phyloP scores from a whole-genome alignment of 225 moss, liverwort and hornwort genomes.

The Anthoceros angustus region DNA sequence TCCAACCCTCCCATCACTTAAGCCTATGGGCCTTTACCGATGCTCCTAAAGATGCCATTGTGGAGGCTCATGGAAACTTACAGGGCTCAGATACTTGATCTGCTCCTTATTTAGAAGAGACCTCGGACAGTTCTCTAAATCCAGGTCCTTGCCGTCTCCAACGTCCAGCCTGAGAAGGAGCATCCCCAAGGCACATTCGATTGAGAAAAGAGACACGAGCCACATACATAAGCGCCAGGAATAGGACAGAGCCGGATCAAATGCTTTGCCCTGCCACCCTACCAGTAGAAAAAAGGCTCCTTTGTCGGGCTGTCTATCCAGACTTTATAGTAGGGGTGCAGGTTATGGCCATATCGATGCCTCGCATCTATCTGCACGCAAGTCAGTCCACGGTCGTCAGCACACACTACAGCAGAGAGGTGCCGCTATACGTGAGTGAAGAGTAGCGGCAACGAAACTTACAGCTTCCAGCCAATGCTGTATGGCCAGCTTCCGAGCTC shows the following conservation, averaged over 20 bases:
- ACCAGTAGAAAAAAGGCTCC: conserved; percentile 93
- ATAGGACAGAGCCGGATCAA: too few relatives aligned
- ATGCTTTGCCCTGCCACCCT: conserved; percentile 1
- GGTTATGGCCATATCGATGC: conserved; percentile 91
- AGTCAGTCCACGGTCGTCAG: neutral
- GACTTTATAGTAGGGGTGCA: conserved; percentile 48
- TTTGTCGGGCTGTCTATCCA: conserved; percentile 54
- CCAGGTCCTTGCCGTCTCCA: conserved; percentile 65
- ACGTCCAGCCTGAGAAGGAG: conserved; percentile 50
- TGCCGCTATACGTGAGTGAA: neutral
- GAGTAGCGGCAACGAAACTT: conserved; percentile 12
- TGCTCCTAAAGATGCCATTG: neutral
- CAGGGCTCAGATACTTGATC: conserved; percentile 72
- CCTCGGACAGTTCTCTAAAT: conserved; percentile 48
- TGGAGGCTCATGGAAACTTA: conserved; percentile 18
- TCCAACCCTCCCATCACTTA: too few relatives aligned
- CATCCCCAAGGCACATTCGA: neutral
- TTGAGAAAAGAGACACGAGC: too few relatives aligned
- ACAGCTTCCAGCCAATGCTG: conserved; percentile 99
- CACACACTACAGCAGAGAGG: neutral
- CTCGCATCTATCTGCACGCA: conserved; percentile 62
- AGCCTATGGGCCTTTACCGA: too few relatives aligned
- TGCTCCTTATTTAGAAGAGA: conserved; percentile 42
- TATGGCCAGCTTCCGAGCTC: conserved; percentile 52
- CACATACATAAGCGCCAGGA: too few relatives aligned